Base-by-base conservation (phyloP, 192 early-diverging fungal species). In the Radiomyces spectabilis region DNA sequence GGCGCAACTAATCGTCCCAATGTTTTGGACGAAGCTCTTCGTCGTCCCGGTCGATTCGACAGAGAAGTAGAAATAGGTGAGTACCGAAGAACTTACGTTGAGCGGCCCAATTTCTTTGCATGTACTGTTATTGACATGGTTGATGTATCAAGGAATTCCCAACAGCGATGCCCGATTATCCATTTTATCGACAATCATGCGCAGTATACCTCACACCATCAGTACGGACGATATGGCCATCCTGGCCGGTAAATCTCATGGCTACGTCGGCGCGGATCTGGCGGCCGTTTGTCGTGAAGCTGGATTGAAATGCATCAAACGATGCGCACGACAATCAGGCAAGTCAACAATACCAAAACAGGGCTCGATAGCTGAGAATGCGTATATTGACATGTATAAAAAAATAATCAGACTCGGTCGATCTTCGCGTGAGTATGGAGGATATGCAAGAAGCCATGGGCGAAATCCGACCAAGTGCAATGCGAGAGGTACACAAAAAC, bases 241-340 rank as follows among this genome's bases (percentile, higher is more conserved):
- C 0, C 39, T 97, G 13, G 83, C 92, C 0, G 73, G 74, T 0
- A 57, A 59, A 27, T 80, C 88, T 0, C 97, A 99, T 60, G 97
- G 97, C 0, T 99, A 87, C 67, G 95, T 98, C 50, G 97, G 97
- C n/a, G 97, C 97, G 3, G 97, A 99, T 70, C 57, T 99, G 18
- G 87, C 90, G 2, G 87, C 88, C 5, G 75, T 95, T 3, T 77
- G 81, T 45, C 77, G 88, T 16, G 94, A 99, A 53, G 92, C 94
- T 3, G 97, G 92, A 4, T 53, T 97, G 10, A 75, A 79, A 38
- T 79, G 85, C 15, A 86, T 99, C 21, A 72, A 86, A 54, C 59
- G 77, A 22, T 62, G 60, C 34, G 52, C 45, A 5, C 44, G n/a
- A n/a, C n/a, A n/a, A n/a, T n/a, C n/a, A 46, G 15, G 19, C 29